Base-by-base conservation (phyloP, 352 stramenopile genomes). In the Phytophthora ohioensis region DNA sequence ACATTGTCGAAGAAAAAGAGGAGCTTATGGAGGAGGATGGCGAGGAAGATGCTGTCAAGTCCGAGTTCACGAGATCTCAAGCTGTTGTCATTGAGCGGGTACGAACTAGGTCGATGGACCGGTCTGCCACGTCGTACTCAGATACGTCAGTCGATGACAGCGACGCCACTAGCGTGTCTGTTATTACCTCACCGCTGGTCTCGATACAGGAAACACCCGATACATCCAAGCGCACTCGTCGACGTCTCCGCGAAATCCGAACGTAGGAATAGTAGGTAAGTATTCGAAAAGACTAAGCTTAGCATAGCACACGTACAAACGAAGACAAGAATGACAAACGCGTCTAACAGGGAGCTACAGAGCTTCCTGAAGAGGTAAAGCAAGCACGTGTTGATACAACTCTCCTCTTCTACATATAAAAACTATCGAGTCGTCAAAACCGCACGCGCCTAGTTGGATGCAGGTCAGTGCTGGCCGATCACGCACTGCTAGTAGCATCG, bases 401-500 rank as follows among this genome's bases (percentile, higher is more conserved):
- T 61, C 13, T 47, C 41, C 15, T 32, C 32, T 57, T 73, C 49
- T 73, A 73, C 56, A 64, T 61, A 30, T 75, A 75, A 36, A 72
- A 68, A 64, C 57, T 34, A 76, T 51, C 52, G 31, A 67, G 48
- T 67, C 31, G 6, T 53, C 30, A 4, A 21, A 32, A 59, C 15
- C 39, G 38, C 53, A 70, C 53, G 10, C 11, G 48, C 42, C 53
- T 61, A 38, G 38, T 64, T 27, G 53, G 53, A 73, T 65, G 54
- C 46, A 74, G 53, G 54, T 34, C 45, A 15, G 21, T 57, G 57
- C 31, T 58, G 39, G 46, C 13, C 30, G 9, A 52, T 81, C 65
- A 78, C 31, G 74, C 69, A 49, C 38, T 69, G 34, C 56, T 75
- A 36, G 67, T 41, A 53, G 69, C 73, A 31, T 72, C 67, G 21